Base-by-base conservation (phyloP, 2,329 filamentous ascomycete genomes). In the Venturia nashicola region DNA sequence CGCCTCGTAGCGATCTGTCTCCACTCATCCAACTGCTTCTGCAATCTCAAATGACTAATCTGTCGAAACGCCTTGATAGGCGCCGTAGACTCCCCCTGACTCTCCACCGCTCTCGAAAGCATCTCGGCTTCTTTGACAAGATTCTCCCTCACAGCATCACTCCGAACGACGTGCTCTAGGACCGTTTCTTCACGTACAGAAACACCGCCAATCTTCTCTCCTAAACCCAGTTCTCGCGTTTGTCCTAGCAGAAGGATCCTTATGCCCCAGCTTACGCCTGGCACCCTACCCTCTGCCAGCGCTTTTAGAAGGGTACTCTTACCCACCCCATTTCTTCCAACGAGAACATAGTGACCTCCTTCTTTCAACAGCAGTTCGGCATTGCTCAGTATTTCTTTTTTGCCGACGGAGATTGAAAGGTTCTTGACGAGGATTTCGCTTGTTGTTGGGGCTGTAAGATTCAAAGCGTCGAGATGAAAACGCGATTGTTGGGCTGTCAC, bases 321-420 rank as follows among this genome's bases (percentile, higher is more conserved):
- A 6, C 90, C 91, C 1, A 86, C 88, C 0, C 90, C 90, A 74
- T 95, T 95, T 7, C 89, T 82, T 0, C 90, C 91, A 23, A 93
- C 79, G 1, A 95, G 78, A 0, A 89, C 90, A 78, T 95, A 95
- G 66, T 88, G 82, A 57, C 85, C 80, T 0, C 88, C 87, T 61
- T 86, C 83, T 67, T 93, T 89, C 3, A 95, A 76, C 32, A 86
- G 83, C 43, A 95, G 75, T 64, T 85, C 86, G 1, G 87, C 88
- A 72, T 88, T 84, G 11, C 78, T 79, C 3, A 95, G 78, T 6
- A 95, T 82, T 72, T 94, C 90, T 72, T 79, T 43, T 69, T 78
- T 72, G 70, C 81, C 66, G 70, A 92, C 82, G 1, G 83, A 82
- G 66, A 92, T 87, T 65, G 80, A 84, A n/a, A 93, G 79, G 59